Percentiles rank a stretch among this genome's conserved stretches.
Evolutionary conservation across 1,284 basidiomycete species (phyloP).

Genomic region (Vanrija sp.): DNA sequence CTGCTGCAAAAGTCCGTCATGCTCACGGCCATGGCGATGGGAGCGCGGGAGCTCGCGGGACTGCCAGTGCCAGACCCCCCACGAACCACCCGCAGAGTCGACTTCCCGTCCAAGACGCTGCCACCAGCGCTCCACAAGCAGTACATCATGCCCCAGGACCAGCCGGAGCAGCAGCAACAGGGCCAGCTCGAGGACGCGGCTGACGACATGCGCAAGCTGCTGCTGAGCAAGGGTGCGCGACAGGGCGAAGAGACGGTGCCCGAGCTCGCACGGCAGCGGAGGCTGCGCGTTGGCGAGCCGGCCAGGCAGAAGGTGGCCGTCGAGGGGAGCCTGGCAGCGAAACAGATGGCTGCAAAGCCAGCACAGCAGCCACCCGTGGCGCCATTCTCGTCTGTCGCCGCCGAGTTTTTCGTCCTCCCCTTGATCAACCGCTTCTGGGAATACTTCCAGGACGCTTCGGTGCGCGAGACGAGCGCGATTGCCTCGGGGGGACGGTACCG

Average conservation of each 20-base stretch:
- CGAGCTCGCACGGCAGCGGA: conserved; percentile 64
- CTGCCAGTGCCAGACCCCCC: conserved; percentile 54
- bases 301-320: conserved; percentile 28
- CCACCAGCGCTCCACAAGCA: conserved; percentile 65
- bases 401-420: conserved; percentile 80
- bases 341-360: neutral
- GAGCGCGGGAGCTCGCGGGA: conserved; percentile 76
- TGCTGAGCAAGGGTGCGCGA: conserved; percentile 37
- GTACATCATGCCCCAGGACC: conserved; percentile 54
- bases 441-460: conserved; percentile 76
- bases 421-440: conserved; percentile 85
- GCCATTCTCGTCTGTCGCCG: conserved; percentile 68
- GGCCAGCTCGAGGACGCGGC: conserved; percentile 38
- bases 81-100: conserved; percentile 25
- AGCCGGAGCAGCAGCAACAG: conserved; percentile 3
- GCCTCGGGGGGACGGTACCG: conserved; percentile 56
- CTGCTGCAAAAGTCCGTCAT: conserved; percentile 76
- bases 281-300: conserved; percentile 60
- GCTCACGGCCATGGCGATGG: conserved; percentile 77
- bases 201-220: conserved; percentile 27
- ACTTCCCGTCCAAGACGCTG: conserved; percentile 75
- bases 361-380: conserved; percentile 25
- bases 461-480: conserved; percentile 64
- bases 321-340: conserved; percentile 15
- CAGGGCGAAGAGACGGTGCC: conserved; percentile 53